Evolutionary conservation across 1,139 yeast species (phyloP), one percentile per base, ranked within the genome.

Genomic region (Pichia sp.): DNA sequence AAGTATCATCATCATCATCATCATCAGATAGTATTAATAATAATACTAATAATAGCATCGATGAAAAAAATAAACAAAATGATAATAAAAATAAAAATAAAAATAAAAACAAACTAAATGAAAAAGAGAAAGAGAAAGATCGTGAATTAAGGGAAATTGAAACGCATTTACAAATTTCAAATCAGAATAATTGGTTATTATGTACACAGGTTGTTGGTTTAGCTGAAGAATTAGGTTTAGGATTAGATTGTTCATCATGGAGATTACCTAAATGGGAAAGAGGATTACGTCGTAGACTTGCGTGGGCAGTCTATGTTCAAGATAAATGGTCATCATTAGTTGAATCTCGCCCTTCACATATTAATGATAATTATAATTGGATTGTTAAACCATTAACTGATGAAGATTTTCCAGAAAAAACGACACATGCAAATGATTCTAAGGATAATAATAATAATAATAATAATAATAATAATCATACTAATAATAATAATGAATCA

Each of bases 301-400:
- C 96, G 0, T 89, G 97, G 97, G 96, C 96, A 0, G 94, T 87
- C 1, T 88, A 80, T 73, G 72, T 85, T 49, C 95, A 87, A 65
- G 96, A 87, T 60, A 87, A 88, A 62, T 89, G 97, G 97, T 72
- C 83, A 4, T 72, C 95, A 0, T 67, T 88, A 41, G 78, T 80
- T 51, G 92, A 87, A 60, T 78, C 90, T 0, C 70, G 96, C 43
- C 94, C 95, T 1, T 81, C 95, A 0, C 96, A 87, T 66, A 66
- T 77, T 35, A 74, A 79, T 6, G 70, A 78, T 49, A 81, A 80
- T 10, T 67, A 72, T 49, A 84, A 85, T 61, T 86, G 94, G 92
- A 68, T 81, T 35, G 88, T 85, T 1, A 72, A 74, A 43, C 71
- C 77, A 39, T 72, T 86, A 30, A 68, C 75, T 0, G 83, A 81